Evolutionary conservation across 768 basidiomycete species (phyloP), one percentile per base, ranked within the genome.

Genomic region (Tylopilus rubrobrunneus): DNA sequence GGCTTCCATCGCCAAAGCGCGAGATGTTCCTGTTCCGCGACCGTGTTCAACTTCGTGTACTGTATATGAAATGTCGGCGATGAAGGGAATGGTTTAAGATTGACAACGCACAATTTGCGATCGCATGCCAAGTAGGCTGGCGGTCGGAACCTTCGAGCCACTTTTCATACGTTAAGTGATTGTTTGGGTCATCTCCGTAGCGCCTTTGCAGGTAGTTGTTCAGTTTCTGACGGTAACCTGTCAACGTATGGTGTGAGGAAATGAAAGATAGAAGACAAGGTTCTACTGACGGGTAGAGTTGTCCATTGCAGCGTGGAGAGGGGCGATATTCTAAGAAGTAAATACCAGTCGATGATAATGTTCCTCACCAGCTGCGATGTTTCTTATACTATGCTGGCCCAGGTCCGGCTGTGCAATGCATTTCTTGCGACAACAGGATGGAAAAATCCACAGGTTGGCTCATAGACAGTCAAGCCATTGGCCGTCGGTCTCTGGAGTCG

Each of bases 371-470:
- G 17, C 11, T 45, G 3, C 19, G 15, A 33, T 25, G 10, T 12
- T 47, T 45, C 50, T 68, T 67, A 63, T 66, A 63, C 31, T 46
- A 19, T 25, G 19, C 45, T 39, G 5, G n/a, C 37, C 36, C 12
- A 37, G 12, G 21, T 39, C 42, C 15, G 45, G 66, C 59, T 54
- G 43, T 59, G 57, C 42, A 34, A 31, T 6, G 14, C 40, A 53
- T 55, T n/a, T 58, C 5, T 47, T 59, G 36, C 46, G 34, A 43
- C 29, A 39, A 19, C 51, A 42, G 37, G 45, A 48, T 50, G 44
- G 44, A 49, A 42, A 31, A 28, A 41, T 56, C 31, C 52, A 67
- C 66, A 63, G 66, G 61, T 68, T 68, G 63, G 61, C 40, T 37
- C 55, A 17, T 51, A 46, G 28, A 25, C 15, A 27, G 27, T 31